A percentile compares a stretch with the other conserved stretches of the same genome.
Evolutionary conservation across 805 yeast genomes (phyloP).

Genomic region (Starmerella stellata): DNA sequence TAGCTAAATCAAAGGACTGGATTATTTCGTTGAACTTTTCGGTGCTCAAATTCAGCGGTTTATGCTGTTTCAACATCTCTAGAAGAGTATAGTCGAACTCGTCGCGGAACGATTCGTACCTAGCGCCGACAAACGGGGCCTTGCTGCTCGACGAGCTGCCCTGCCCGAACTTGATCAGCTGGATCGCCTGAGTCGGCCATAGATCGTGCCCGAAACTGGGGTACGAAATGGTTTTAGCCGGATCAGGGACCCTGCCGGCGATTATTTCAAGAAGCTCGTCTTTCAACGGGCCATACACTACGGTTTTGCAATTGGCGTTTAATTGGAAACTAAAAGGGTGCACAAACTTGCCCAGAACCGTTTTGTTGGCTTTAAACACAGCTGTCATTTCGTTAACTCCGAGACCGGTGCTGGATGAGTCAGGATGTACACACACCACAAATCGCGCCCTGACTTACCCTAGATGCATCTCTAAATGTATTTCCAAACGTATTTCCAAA

Average conservation of each 20-base stretch:
- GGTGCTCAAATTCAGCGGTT: constrained; percentile 2
- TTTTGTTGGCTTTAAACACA: constrained; percentile 11
- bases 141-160: constrained; percentile 24
- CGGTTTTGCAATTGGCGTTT: constrained; percentile 31
- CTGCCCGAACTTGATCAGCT: constrained; percentile 29
- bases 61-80: constrained; percentile 34
- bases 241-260: constrained; percentile 38
- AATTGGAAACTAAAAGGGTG: constrained; percentile 29
- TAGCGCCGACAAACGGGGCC: constrained; percentile 62
- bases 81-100: constrained; percentile 58
- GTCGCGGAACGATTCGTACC: constrained; percentile 77
- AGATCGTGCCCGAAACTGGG: constrained; percentile 32
- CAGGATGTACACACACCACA: no score
- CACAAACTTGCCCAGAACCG: constrained; percentile 20
- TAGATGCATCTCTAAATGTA: background rate
- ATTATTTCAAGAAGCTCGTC: constrained; percentile 36
- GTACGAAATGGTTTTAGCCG: constrained; percentile 36
- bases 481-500: background rate
- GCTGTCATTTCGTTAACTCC: constrained; percentile 2
- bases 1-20: constrained; percentile 34
- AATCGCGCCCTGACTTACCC: no score
- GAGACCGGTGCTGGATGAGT: background rate
- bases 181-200: constrained; percentile 32
- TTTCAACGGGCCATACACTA: constrained; percentile 38
- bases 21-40: constrained; percentile 27